These are phyloP conservation scores for Eimeria necatrix DNA, from an alignment of 169 alveolate genomes.

Conservation along the genomic window DNA sequence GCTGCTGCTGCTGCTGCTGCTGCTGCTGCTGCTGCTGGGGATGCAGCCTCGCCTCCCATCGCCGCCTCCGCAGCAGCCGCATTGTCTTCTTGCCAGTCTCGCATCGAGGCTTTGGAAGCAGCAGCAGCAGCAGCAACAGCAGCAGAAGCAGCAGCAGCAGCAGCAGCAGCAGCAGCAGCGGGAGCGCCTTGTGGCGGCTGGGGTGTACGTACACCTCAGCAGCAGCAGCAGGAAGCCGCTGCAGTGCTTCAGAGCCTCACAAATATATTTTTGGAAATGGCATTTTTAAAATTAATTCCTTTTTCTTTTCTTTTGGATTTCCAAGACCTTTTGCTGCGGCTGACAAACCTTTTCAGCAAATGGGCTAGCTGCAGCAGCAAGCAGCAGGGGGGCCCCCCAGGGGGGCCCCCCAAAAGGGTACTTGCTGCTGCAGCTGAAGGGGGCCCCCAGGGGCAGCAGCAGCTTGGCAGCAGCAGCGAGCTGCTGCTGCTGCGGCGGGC, in stretches of 20 bases:
- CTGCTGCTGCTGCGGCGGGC: constrained; percentile 11
- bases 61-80: neutral
- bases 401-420: neutral
- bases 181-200: neutral
- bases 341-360: neutral
- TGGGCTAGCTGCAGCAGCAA: neutral
- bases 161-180: neutral
- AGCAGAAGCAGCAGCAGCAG: neutral
- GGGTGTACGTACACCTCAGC: constrained; percentile 8
- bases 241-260: neutral
- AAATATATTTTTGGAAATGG: neutral
- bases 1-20: neutral
- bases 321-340: constrained; percentile 2
- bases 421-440: neutral
- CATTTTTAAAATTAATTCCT: neutral
- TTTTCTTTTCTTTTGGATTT: neutral
- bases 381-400: neutral
- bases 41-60: neutral
- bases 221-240: neutral
- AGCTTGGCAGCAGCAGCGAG: neutral
- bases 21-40: neutral
- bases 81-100: neutral
- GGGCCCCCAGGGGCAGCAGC: neutral
- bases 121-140: neutral
- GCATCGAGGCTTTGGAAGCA: neutral